Conservation (phyloP, 768 basidiomycete genomes). For the Pleurotus djamor region DNA sequence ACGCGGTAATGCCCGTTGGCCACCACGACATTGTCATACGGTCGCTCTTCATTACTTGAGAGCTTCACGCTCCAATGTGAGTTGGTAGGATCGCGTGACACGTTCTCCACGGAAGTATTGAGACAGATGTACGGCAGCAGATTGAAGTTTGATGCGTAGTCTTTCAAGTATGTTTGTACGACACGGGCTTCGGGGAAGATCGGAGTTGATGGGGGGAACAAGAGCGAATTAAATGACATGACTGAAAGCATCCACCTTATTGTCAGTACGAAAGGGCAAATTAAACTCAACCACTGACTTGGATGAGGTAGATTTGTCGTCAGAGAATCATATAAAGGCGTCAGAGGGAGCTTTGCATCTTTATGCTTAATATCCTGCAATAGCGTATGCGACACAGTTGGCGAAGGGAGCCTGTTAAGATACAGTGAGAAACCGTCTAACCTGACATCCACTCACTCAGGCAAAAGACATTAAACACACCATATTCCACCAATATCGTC, state of each 20-base stretch:
- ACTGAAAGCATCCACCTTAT: conserved; percentile 77
- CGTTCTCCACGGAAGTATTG: conserved; percentile 49
- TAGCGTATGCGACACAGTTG: conserved; percentile 44
- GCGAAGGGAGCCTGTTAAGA: conserved; percentile 33
- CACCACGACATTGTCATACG: conserved; percentile 67
- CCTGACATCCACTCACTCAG: background rate
- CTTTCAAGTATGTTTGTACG: conserved; percentile 68
- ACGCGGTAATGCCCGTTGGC: conserved; percentile 75
- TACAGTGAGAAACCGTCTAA: background rate
- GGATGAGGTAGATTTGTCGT: conserved; percentile 84
- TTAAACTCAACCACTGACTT: conserved; percentile 11
- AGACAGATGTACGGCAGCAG: conserved; percentile 64
- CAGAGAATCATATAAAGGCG: conserved; percentile 76
- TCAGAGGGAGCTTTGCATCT: conserved; percentile 49
- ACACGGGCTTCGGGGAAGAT: conserved; percentile 62
- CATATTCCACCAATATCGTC: conserved; percentile 75
- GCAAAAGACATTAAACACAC: conserved; percentile 32
- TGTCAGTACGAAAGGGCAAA: conserved; percentile 68
- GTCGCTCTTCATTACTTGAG: conserved; percentile 27
- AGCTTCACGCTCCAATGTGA: conserved; percentile 49
- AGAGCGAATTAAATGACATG: conserved; percentile 65
- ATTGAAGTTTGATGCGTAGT: conserved; percentile 61
- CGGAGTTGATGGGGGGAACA: conserved; percentile 71
- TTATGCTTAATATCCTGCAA: background rate
- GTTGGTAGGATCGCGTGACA: conserved; percentile 30